Base-by-base conservation (phyloP, 352 stramenopile species). In the Blastocystis sp. region DNA sequence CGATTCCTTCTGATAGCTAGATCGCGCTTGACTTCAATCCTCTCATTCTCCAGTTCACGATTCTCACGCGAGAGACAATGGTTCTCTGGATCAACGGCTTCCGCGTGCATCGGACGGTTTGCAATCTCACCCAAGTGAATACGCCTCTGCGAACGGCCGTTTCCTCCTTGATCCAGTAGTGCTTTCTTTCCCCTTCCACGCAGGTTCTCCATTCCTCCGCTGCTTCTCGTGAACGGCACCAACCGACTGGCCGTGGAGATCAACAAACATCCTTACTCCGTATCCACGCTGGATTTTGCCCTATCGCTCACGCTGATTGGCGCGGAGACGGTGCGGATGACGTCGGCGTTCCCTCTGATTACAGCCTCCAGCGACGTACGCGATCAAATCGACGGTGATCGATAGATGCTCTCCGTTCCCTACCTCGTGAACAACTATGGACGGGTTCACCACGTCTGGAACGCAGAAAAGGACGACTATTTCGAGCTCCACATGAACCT, bases 41-140 rank as follows among this genome's bases (percentile, higher is more conserved):
- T 16, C 53, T 64, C 14, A 49, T 64, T 32, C 16, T 81, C n/a
- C 49, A 65, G 27, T 49, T 49, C 51, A 38, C 53, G 9, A 21
- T 81, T 0, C 49, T 81, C 6, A n/a, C 29, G 40, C 69, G 69
- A 29, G 69, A 81, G 29, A 44, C 44, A 4, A 3, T 64, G 0
- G 63, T 81, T 29, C 32, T 81, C 32, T 81, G 56, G 24, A 29
- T 81, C 32, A 81, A 81, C 53, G 69, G 69, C 32, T 21, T 81
- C n/a, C n/a, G n/a, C n/a, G n/a, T n/a, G n/a, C n/a, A n/a, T n/a
- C n/a, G n/a, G n/a, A n/a, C n/a, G n/a, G n/a, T n/a, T n/a, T n/a
- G n/a, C n/a, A n/a, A 48, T 27, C n/a, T n/a, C n/a, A n/a, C n/a
- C n/a, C n/a, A n/a, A n/a, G n/a, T n/a, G n/a, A n/a, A n/a, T n/a